Conservation (phyloP, 345 rosid genomes). For the Hibiscus mutabilis region DNA sequence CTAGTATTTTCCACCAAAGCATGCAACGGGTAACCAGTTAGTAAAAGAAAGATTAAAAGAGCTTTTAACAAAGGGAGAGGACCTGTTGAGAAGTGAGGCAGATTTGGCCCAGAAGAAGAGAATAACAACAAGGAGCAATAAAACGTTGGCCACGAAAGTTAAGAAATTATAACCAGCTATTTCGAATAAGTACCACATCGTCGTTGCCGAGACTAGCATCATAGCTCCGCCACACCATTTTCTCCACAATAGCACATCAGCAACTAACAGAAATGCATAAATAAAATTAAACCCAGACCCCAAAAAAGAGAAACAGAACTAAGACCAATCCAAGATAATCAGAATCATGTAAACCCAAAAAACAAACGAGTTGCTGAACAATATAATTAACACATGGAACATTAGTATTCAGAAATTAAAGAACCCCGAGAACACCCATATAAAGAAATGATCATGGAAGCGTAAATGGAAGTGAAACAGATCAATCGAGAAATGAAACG, state of each 20-base stretch:
- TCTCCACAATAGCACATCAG: conserved; percentile 81
- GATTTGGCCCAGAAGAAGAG: conserved; percentile 98
- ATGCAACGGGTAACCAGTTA: background rate
- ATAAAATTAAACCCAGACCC: background rate
- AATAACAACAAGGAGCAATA: conserved; percentile 60
- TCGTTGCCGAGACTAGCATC: conserved; percentile 43
- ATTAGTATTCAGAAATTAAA: background rate
- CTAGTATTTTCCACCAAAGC: background rate
- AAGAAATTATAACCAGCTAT: conserved; percentile 69
- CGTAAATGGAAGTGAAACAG: conserved; percentile 11
- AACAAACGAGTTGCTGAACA: background rate
- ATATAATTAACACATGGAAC: background rate
- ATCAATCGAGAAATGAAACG: conserved; percentile 17
- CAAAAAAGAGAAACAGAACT: background rate
- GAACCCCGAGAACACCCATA: background rate
- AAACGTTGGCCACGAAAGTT: conserved; percentile 64
- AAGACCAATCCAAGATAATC: background rate
- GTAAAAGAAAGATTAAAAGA: conserved; percentile 2
- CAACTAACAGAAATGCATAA: conserved; percentile 35
- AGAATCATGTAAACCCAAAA: background rate
- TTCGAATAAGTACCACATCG: conserved; percentile 69
- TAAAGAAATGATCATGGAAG: background rate
- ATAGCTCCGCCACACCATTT: conserved; percentile 41
- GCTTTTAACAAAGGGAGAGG: background rate
- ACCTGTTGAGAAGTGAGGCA: conserved; percentile 92